Conservation (phyloP, 352 stramenopile species). For the Achlya hypogyna region DNA sequence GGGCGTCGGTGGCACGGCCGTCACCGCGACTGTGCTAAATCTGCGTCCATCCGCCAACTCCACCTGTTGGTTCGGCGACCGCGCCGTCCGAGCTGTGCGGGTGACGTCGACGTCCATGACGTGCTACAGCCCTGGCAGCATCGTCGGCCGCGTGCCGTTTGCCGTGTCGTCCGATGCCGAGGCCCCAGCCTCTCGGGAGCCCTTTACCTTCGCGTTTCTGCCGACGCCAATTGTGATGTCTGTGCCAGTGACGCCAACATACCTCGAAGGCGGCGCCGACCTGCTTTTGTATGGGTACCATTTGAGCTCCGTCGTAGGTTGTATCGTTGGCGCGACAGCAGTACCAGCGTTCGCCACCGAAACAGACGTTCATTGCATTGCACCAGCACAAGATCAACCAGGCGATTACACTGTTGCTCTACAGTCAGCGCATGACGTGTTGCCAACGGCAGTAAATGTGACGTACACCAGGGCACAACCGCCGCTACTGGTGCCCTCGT, state of each 20-base stretch:
- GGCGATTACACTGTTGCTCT: not conserved
- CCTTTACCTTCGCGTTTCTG: slow-evolving; percentile 16
- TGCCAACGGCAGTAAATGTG: not conserved
- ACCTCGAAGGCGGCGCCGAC: slow-evolving; percentile 31
- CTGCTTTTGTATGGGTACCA: slow-evolving; percentile 38
- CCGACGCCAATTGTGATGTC: not conserved
- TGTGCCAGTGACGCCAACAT: slow-evolving; percentile 7
- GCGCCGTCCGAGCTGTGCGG: slow-evolving; percentile 2
- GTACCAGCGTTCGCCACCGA: slow-evolving; percentile 22
- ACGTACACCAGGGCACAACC: not conserved
- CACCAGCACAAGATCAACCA: not conserved
- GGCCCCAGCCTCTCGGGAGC: slow-evolving; percentile 28
- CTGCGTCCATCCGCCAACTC: slow-evolving; percentile 29
- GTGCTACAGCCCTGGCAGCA: slow-evolving; percentile 32
- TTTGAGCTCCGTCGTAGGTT: slow-evolving; percentile 51
- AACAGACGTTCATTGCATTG: not conserved
- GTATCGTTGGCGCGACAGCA: slow-evolving; percentile 43
- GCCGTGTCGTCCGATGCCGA: not conserved
- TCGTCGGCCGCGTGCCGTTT: slow-evolving; percentile 21
- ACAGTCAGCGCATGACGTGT: not conserved
- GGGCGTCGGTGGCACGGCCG: slow-evolving; percentile 27
- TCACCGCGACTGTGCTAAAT: slow-evolving; percentile 36
- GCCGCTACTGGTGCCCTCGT: not conserved
- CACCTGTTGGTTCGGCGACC: slow-evolving; percentile 48
- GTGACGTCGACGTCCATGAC: slow-evolving; percentile 51